Percentiles rank a stretch among this genome's conserved stretches.
phyloP scores from a whole-genome alignment of 2,329 filamentous ascomycete species.

The Cercospora sesami region DNA sequence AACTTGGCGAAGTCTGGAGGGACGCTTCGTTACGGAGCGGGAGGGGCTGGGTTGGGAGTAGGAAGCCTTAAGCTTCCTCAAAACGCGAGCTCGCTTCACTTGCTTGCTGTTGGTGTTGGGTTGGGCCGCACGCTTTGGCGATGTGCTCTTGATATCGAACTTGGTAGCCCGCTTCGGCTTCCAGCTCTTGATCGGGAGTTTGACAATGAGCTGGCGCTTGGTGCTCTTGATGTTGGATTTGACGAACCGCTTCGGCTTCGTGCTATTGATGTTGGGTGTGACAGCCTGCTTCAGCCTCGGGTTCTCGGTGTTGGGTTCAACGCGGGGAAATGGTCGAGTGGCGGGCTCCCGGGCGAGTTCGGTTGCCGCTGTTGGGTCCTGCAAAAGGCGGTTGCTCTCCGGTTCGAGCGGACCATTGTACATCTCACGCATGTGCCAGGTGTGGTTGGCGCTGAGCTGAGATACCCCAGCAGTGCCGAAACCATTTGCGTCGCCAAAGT shows the following conservation, averaged over 20 bases:
- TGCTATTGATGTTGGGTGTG: background rate
- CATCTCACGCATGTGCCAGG: constrained; percentile 21
- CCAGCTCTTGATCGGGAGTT: background rate
- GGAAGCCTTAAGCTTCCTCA: background rate
- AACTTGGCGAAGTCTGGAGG: background rate
- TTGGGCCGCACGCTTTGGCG: background rate
- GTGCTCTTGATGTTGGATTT: background rate
- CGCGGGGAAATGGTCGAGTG: background rate
- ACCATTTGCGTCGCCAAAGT: background rate
- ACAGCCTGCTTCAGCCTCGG: background rate
- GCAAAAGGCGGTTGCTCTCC: background rate
- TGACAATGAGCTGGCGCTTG: background rate
- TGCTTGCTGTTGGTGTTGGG: background rate
- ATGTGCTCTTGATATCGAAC: background rate
- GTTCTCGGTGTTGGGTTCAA: background rate
- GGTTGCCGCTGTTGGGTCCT: constrained; percentile 19
- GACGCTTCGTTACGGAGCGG: background rate
- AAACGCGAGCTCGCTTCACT: background rate
- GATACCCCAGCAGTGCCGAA: constrained; percentile 4
- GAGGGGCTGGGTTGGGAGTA: background rate
- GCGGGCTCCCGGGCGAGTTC: constrained; percentile 21
- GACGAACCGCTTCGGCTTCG: background rate
- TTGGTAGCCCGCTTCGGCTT: background rate
- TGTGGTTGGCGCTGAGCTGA: constrained; percentile 19
- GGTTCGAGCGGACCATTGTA: background rate